A percentile compares a stretch with the other conserved stretches of the same genome.
Conservation (phyloP, 1,139 yeast species). For the Suhomyces coccinellae region DNA sequence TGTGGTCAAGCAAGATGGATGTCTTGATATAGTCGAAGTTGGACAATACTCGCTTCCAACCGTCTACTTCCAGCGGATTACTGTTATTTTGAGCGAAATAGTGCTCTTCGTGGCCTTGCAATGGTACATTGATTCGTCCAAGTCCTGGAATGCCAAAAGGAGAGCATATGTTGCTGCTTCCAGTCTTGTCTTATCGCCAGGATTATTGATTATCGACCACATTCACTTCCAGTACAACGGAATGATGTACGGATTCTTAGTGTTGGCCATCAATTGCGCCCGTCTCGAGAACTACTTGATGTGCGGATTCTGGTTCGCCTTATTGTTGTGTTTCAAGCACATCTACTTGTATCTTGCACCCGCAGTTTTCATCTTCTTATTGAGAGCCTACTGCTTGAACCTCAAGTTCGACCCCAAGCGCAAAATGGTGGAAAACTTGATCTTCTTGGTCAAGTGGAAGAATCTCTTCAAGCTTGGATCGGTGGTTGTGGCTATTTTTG, state of each 20-base stretch:
- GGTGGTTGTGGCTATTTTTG: conserved; percentile 64
- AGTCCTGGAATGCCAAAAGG: conserved; percentile 25
- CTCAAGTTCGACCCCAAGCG: conserved; percentile 34
- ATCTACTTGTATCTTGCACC: conserved; percentile 93
- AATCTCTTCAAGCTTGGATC: conserved; percentile 61
- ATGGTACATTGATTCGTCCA: conserved; percentile 61
- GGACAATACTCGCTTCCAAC: conserved; percentile 80
- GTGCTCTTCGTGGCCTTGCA: conserved; percentile 71
- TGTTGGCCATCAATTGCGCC: conserved; percentile 73
- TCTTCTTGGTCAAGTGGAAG: conserved; percentile 56
- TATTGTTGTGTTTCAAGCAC: conserved; percentile 87
- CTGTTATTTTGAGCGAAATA: conserved; percentile 78
- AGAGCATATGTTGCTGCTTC: conserved; percentile 77
- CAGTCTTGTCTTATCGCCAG: conserved; percentile 85
- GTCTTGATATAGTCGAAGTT: conserved; percentile 64
- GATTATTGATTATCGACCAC: conserved; percentile 82
- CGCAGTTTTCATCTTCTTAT: conserved; percentile 78
- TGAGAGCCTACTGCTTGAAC: conserved; percentile 68
- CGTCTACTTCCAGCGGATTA: conserved; percentile 71
- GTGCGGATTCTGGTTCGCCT: conserved; percentile 75
- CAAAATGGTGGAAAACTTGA: conserved; percentile 30
- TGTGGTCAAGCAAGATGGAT: conserved; percentile 68
- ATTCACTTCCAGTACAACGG: conserved; percentile 96
- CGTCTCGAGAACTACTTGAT: conserved; percentile 54
- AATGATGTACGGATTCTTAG: conserved; percentile 80